Evolutionary conservation across 495 filamentous ascomycete species (phyloP).

Genomic region (Cercophora scortea): DNA sequence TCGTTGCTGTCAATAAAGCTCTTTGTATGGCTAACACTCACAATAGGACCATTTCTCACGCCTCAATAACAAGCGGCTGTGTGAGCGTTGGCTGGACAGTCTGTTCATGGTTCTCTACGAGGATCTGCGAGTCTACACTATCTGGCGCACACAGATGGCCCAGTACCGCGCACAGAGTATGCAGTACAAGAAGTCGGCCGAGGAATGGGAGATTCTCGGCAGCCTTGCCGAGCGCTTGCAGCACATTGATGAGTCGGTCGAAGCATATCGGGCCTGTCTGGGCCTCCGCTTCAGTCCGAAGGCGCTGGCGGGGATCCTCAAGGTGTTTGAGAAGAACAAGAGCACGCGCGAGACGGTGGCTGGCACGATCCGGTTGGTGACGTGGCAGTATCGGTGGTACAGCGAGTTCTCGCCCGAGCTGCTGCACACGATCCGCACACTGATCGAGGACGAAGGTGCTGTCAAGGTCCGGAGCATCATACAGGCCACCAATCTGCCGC

Average conservation of each 20-base stretch:
- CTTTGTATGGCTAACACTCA: constrained; percentile 6
- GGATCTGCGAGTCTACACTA: constrained; percentile 95
- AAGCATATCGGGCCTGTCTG: constrained; percentile 84
- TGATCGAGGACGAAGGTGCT: constrained; percentile 96
- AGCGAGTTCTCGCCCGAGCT: constrained; percentile 95
- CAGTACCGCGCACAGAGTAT: constrained; percentile 83
- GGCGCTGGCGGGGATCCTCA: constrained; percentile 76
- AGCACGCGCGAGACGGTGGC: constrained; percentile 70
- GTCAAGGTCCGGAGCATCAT: constrained; percentile 97
- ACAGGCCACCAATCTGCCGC: constrained; percentile 87
- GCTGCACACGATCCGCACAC: constrained; percentile 73
- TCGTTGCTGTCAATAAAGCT: background rate
- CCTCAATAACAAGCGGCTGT: constrained; percentile 92
- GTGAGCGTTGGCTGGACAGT: constrained; percentile 96
- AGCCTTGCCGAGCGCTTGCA: constrained; percentile 88
- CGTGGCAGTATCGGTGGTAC: constrained; percentile 99
- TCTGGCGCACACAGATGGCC: constrained; percentile 96
- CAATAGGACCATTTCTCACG: constrained; percentile 48
- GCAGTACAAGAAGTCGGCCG: constrained; percentile 89
- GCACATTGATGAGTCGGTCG: constrained; percentile 77
- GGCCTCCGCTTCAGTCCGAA: constrained; percentile 80
- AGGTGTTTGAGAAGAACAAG: constrained; percentile 60
- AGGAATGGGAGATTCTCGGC: constrained; percentile 97
- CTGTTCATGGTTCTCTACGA: constrained; percentile 99
- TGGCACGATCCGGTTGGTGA: constrained; percentile 76